phyloP scores from a whole-genome alignment of 2,329 filamentous ascomycete genomes.

The Ophiostoma himal-ulmi region DNA sequence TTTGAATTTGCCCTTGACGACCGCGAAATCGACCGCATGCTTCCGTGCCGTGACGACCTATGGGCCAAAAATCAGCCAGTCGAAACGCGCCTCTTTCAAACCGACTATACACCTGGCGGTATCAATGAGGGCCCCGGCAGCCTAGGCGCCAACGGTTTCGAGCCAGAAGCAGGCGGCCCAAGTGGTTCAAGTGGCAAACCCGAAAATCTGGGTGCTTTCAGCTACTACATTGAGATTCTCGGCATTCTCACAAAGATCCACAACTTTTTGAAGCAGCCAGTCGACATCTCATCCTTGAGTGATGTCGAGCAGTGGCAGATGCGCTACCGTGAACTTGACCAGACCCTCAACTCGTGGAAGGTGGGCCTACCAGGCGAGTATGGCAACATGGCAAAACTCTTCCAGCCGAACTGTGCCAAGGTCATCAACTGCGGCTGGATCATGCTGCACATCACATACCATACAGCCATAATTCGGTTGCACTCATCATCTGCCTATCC shows the following conservation, averaged over 20 bases:
- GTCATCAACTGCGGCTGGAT: conserved; percentile 76
- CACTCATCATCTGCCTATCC: conserved; percentile 92
- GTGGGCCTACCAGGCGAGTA: conserved; percentile 77
- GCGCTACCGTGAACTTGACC: conserved; percentile 79
- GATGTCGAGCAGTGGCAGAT: conserved; percentile 89
- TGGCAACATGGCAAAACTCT: conserved; percentile 74
- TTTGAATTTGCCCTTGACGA: conserved; percentile 89
- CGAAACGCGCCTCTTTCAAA: conserved; percentile 75
- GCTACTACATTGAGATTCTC: conserved; percentile 84
- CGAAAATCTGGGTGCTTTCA: conserved; percentile 80
- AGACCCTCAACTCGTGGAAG: conserved; percentile 74
- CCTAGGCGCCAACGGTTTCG: conserved; percentile 21
- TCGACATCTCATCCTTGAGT: conserved; percentile 75
- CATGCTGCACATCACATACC: conserved; percentile 85
- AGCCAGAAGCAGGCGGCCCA: conserved; percentile 16
- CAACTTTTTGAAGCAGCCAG: conserved; percentile 78
- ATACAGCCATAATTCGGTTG: conserved; percentile 81
- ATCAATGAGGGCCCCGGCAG: conserved; percentile 21
- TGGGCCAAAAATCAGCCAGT: conserved; percentile 79
- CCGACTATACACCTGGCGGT: conserved; percentile 37
- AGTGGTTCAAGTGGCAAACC: conserved; percentile 38
- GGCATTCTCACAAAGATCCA: conserved; percentile 84
- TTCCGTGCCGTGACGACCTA: conserved; percentile 82
- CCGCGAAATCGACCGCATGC: conserved; percentile 77
- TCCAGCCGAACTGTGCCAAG: conserved; percentile 62